Percentiles rank a stretch among this genome's conserved stretches.
phyloP scores from a whole-genome alignment of 768 basidiomycete species.

The Boletellus ananas region DNA sequence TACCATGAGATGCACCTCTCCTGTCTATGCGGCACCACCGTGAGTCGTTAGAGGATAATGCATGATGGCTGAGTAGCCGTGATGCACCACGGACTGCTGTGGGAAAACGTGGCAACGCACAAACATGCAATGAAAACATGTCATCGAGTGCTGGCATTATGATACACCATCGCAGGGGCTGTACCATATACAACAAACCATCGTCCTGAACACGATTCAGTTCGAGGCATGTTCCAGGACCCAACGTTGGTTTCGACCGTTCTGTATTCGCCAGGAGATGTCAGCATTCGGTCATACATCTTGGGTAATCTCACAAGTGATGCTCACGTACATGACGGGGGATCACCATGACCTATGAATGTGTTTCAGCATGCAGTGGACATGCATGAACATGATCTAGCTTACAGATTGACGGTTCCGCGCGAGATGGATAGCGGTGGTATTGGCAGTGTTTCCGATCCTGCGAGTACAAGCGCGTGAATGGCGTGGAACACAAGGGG shows the following conservation, averaged over 20 bases:
- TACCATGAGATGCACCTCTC: no score
- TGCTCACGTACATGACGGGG: background rate
- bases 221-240: background rate
- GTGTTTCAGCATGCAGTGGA: background rate
- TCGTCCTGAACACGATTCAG: background rate
- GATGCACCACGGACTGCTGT: no score
- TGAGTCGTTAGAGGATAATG: no score
- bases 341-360: background rate
- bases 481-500: background rate
- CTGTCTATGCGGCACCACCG: no score
- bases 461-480: background rate
- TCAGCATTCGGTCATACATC: no score
- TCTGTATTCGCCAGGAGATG: background rate
- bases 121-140: no score
- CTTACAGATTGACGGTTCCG: background rate
- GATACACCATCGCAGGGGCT: background rate
- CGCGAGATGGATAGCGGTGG: background rate
- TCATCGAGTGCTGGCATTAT: background rate
- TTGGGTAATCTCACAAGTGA: background rate
- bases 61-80: no score
- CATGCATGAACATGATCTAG: background rate
- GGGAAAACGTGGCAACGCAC: no score
- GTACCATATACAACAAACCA: background rate
- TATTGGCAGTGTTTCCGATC: background rate
- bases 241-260: background rate